A percentile compares a stretch with the other conserved stretches of the same genome.
phyloP scores from a whole-genome alignment of 176 grass and related monocot genomes.

The Cenchrus fungigraminus region DNA sequence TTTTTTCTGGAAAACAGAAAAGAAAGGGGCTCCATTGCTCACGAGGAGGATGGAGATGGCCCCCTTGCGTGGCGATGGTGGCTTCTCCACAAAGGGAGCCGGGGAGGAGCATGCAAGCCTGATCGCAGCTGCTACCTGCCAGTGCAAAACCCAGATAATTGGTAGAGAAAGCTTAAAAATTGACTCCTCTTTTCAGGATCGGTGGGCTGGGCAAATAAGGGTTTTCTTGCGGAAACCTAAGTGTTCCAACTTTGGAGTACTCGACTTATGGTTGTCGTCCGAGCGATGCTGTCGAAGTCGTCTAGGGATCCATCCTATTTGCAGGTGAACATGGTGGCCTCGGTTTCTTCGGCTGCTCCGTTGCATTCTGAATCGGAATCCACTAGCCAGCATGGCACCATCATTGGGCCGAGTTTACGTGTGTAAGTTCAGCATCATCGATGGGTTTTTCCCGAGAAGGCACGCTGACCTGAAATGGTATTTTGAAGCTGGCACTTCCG shows the following conservation, averaged over 20 bases:
- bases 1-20: slow-evolving; percentile 1
- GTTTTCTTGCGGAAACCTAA: no score
- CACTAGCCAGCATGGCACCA: not conserved
- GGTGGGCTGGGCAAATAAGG: not conserved
- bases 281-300: not conserved
- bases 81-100: slow-evolving; percentile 33
- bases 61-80: slow-evolving; percentile 9
- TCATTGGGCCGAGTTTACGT: not conserved
- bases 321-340: not conserved
- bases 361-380: not conserved
- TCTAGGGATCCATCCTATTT: not conserved
- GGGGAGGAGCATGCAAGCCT: not conserved
- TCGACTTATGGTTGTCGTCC: not conserved
- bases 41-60: slow-evolving; percentile 1
- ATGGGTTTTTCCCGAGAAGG: not conserved
- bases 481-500: not conserved
- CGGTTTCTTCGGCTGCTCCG: not conserved
- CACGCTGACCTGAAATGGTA: not conserved
- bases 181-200: not conserved
- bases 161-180: not conserved
- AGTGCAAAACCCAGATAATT: slow-evolving; percentile 18
- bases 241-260: not conserved
- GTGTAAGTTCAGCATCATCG: not conserved
- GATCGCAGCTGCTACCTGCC: not conserved
- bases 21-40: not conserved